Percentiles rank a stretch among this genome's conserved stretches.
These are phyloP conservation scores for Flaveria trinervia DNA, from an alignment of 129 eudicot species.

Conservation along the genomic window DNA sequence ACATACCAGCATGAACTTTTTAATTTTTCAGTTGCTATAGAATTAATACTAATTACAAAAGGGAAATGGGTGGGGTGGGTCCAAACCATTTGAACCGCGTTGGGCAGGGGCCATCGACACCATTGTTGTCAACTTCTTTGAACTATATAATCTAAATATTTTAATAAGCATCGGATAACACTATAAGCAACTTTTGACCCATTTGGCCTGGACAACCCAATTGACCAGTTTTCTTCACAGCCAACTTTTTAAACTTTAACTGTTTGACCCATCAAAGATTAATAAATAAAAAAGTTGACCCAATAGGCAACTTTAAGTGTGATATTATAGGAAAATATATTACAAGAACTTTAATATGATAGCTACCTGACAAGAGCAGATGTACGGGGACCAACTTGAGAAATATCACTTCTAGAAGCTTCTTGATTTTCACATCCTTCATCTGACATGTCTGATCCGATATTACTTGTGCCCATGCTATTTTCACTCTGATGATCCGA, in stretches of 20 bases:
- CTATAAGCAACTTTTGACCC: conserved; percentile 4
- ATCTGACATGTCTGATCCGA: conserved; percentile 39
- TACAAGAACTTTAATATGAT: background rate
- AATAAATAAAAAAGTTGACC: background rate
- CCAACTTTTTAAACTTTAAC: background rate
- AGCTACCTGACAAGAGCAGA: conserved; percentile 86
- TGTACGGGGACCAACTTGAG: conserved; percentile 72
- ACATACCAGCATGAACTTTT: conserved; percentile 2
- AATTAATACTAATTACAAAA: background rate
- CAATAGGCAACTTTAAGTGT: background rate
- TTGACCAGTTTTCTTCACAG: conserved; percentile 6
- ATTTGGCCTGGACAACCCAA: background rate
- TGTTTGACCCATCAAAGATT: background rate
- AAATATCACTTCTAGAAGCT: conserved; percentile 41
- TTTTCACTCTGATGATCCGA: conserved; percentile 27
- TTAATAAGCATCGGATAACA: background rate
- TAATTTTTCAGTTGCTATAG: background rate
- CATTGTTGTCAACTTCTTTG: background rate
- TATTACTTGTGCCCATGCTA: conserved; percentile 23
- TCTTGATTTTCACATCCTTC: conserved; percentile 64
- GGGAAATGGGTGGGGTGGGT: background rate
- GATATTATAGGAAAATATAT: background rate
- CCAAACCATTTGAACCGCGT: background rate
- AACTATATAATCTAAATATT: background rate
- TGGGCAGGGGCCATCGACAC: background rate